These are phyloP conservation scores for Rhytidhysteron rufulum DNA, from an alignment of 2,329 filamentous ascomycete genomes.

Conservation along the genomic window DNA sequence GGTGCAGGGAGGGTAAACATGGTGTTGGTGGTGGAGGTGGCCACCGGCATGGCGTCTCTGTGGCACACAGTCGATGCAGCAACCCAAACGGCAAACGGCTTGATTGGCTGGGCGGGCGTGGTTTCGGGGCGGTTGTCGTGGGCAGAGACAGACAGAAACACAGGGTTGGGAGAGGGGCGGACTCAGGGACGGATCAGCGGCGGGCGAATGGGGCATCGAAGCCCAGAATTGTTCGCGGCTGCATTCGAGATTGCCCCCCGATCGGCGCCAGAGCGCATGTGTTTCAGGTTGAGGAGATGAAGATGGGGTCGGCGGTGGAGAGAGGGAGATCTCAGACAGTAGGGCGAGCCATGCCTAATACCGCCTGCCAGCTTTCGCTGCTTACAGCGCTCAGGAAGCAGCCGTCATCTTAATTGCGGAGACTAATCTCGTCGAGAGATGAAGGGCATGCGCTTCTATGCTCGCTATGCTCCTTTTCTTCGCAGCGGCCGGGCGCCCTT, in stretches of 20 bases:
- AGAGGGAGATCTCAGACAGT: not conserved
- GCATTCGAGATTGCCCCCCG: slow-evolving; percentile 13
- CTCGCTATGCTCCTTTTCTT: no score
- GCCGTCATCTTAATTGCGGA: no score
- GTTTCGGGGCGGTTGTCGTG: no score
- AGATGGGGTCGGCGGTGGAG: not conserved
- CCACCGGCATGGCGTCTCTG: not conserved
- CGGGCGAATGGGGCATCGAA: slow-evolving; percentile 16
- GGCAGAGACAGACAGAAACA: slow-evolving; percentile 2
- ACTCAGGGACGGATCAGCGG: slow-evolving; percentile 6
- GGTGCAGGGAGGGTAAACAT: not conserved
- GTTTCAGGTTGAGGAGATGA: slow-evolving; percentile 8
- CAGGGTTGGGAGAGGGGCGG: slow-evolving; percentile 5
- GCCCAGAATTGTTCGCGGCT: slow-evolving; percentile 6
- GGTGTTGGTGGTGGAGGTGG: not conserved
- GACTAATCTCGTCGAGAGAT: no score
- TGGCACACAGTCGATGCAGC: not conserved
- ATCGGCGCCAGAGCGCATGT: slow-evolving; percentile 6
- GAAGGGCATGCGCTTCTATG: no score
- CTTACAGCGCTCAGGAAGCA: no score
- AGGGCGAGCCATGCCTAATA: not conserved
- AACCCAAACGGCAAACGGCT: slow-evolving; percentile 5
- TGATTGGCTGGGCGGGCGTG: slow-evolving; percentile 5
- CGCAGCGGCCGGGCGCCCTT: no score
- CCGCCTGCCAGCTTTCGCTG: not conserved